A percentile compares a stretch with the other conserved stretches of the same genome.
These are phyloP conservation scores for Orbilia ellipsospora DNA, from an alignment of 2,329 filamentous ascomycete species.

Conservation along the genomic window DNA sequence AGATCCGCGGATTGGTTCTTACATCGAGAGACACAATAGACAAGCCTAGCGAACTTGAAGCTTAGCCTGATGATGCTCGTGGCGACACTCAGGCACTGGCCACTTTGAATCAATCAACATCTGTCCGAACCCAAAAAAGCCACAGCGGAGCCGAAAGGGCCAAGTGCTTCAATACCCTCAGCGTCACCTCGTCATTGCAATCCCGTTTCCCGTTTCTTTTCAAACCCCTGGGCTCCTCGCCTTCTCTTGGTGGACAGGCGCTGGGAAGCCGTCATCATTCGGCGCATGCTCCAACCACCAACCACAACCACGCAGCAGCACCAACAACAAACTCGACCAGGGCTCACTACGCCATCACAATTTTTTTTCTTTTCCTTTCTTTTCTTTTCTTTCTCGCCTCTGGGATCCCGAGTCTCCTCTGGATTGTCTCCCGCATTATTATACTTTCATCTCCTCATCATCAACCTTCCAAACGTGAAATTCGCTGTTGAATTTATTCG, in stretches of 20 bases:
- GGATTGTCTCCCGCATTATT: slow-evolving; percentile 54
- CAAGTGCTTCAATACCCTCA: slow-evolving; percentile 48
- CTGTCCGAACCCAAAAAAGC: slow-evolving; percentile 34
- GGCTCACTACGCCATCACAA: slow-evolving; percentile 55
- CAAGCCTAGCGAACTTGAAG: too few species aligned
- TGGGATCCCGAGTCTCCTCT: background rate
- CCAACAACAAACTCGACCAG: slow-evolving; percentile 41
- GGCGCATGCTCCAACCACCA: slow-evolving; percentile 55
- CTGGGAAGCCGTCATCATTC: slow-evolving; percentile 49
- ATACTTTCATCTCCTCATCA: slow-evolving; percentile 43
- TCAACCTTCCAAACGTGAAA: slow-evolving; percentile 40
- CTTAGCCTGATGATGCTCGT: background rate
- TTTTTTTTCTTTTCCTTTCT: slow-evolving; percentile 17
- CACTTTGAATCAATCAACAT: slow-evolving; percentile 24
- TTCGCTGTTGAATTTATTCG: slow-evolving; percentile 18
- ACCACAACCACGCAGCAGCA: slow-evolving; percentile 46
- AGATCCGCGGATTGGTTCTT: too few species aligned
- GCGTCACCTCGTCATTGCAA: slow-evolving; percentile 43
- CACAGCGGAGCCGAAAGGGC: slow-evolving; percentile 38
- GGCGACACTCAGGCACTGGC: background rate
- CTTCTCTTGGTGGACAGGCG: slow-evolving; percentile 33
- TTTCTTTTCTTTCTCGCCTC: slow-evolving; percentile 28
- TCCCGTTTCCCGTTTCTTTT: slow-evolving; percentile 51
- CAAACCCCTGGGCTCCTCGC: slow-evolving; percentile 23
- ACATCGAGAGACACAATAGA: background rate